phyloP scores from a whole-genome alignment of 176 grass and related monocot genomes.

The Carex cristatella region DNA sequence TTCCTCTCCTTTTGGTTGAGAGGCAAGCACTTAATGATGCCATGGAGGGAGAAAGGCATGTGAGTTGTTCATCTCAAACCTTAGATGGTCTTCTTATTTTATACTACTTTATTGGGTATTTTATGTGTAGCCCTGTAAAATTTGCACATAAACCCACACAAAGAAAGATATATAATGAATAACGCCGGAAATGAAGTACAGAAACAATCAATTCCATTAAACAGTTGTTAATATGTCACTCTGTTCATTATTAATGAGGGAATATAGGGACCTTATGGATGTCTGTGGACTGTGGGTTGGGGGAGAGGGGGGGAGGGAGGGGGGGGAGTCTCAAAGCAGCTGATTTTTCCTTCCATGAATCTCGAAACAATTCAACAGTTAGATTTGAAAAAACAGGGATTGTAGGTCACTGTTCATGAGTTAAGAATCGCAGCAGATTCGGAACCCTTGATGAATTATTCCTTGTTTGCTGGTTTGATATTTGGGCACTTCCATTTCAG shows the following conservation, averaged over 20 bases:
- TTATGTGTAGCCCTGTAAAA: neutral
- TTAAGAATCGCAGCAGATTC: no score
- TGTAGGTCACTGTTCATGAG: no score
- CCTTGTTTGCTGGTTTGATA: neutral
- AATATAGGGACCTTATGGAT: no score
- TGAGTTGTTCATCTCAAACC: conserved; percentile 34
- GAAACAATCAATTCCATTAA: neutral
- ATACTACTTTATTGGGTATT: neutral
- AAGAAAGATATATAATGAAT: neutral
- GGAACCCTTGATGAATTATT: neutral
- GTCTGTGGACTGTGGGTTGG: no score
- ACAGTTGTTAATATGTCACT: neutral
- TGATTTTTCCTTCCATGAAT: no score
- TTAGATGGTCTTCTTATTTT: neutral
- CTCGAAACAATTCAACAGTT: no score
- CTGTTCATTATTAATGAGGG: no score
- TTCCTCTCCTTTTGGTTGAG: conserved; percentile 92
- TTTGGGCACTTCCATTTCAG: neutral
- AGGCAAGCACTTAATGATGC: conserved; percentile 97
- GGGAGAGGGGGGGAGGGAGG: neutral
- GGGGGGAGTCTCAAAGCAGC: neutral
- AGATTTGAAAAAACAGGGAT: no score
- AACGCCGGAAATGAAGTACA: neutral
- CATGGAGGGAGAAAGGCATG: conserved; percentile 92
- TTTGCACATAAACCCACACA: neutral